phyloP scores from a whole-genome alignment of 2,329 filamentous ascomycete genomes.

The Lecanicillium sp. region DNA sequence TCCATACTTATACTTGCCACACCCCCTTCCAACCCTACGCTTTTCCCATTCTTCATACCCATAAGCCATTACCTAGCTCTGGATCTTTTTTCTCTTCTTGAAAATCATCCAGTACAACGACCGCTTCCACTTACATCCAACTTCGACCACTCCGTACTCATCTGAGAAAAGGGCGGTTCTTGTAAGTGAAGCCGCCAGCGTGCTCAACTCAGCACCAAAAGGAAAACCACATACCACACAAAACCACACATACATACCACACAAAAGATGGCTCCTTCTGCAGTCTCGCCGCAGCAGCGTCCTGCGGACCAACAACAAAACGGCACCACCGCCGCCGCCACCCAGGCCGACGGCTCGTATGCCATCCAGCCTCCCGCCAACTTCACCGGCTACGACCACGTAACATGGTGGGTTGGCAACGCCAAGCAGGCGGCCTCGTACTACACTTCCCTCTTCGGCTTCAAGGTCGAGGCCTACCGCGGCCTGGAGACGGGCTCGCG shows the following conservation, averaged over 20 bases:
- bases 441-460: conserved; percentile 83
- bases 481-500: conserved; percentile 85
- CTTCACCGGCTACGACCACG: conserved; percentile 84
- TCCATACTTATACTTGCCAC: too few species aligned
- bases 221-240: not conserved
- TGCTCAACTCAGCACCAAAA: too few species aligned
- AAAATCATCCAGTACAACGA: too few species aligned
- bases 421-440: conserved; percentile 90
- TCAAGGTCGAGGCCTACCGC: conserved; percentile 72
- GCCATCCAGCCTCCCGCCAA: conserved; percentile 44
- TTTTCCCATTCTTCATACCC: not conserved
- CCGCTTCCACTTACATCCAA: too few species aligned
- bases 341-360: conserved; percentile 42
- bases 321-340: conserved; percentile 22
- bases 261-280: conserved; percentile 50
- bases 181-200: too few species aligned
- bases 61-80: too few species aligned
- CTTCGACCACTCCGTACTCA: too few species aligned
- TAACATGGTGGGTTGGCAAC: conserved; percentile 95
- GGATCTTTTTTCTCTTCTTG: too few species aligned
- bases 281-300: conserved; percentile 41
- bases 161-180: too few species aligned
- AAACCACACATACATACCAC: conserved; percentile 14
- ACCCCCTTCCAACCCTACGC: too few species aligned
- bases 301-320: conserved; percentile 23